Percentiles rank a stretch among this genome's conserved stretches.
Evolutionary conservation across 805 yeast species (phyloP).

Genomic region (Starmerella tilneyi): DNA sequence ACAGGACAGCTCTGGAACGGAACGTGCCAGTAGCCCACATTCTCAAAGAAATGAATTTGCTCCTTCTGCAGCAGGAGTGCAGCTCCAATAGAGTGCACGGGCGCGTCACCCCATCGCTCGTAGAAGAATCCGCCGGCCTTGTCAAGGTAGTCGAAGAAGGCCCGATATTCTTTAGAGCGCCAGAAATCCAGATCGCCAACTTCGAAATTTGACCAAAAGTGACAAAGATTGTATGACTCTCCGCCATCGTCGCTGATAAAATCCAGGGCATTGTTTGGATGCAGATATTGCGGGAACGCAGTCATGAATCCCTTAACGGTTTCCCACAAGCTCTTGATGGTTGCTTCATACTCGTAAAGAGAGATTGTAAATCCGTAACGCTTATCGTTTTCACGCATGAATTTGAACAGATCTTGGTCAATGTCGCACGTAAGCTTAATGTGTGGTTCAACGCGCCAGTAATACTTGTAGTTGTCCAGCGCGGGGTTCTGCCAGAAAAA

Average conservation of each 20-base stretch:
- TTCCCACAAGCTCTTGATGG: slow-evolving; percentile 71
- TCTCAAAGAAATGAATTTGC: slow-evolving; percentile 60
- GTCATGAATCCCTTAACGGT: slow-evolving; percentile 55
- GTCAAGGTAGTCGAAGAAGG: slow-evolving; percentile 56
- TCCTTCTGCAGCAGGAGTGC: slow-evolving; percentile 46
- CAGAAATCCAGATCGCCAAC: slow-evolving; percentile 62
- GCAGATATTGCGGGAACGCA: slow-evolving; percentile 48
- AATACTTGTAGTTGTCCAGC: slow-evolving; percentile 62
- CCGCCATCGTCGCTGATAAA: slow-evolving; percentile 66
- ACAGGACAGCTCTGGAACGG: slow-evolving; percentile 59
- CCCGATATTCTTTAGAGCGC: slow-evolving; percentile 46
- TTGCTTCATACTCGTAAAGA: slow-evolving; percentile 55
- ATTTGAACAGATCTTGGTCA: slow-evolving; percentile 68
- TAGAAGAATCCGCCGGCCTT: slow-evolving; percentile 66
- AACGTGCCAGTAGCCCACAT: slow-evolving; percentile 62
- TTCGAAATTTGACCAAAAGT: slow-evolving; percentile 80
- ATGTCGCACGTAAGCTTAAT: slow-evolving; percentile 65
- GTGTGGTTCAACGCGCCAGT: slow-evolving; percentile 90
- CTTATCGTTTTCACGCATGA: slow-evolving; percentile 64
- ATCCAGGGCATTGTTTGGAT: slow-evolving; percentile 52
- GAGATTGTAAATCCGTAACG: slow-evolving; percentile 69
- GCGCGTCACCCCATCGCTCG: slow-evolving; percentile 93
- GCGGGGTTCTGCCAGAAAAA: slow-evolving; percentile 66
- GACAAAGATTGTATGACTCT: slow-evolving; percentile 68
- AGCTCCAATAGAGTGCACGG: slow-evolving; percentile 73